Evolutionary conservation across 1,139 yeast species (phyloP), one percentile per base, ranked within the genome.

Genomic region (Protomyces inundatus): DNA sequence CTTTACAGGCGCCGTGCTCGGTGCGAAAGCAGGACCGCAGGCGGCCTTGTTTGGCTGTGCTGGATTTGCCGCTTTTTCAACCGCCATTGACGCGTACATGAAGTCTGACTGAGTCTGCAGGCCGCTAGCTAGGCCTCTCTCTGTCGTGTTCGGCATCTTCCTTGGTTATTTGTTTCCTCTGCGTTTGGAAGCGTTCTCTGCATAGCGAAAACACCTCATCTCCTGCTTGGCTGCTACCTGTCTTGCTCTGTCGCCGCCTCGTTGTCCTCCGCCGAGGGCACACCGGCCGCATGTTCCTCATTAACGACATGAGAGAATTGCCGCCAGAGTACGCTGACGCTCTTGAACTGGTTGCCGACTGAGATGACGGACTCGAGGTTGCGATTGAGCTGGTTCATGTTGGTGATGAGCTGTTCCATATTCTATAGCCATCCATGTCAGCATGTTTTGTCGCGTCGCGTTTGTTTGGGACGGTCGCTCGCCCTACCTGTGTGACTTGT

Each of bases 11-110:
- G 82, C 82, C 9, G 98, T 97, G 0, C 81, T 93, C 66, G 95
- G 98, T 2, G 82, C 88, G 69, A 89, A 88, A 73, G 85, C 93
- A 51, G 98, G 98, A 0, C 98, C 98, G 1, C 91, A 87, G 72
- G 96, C 96, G 37, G 96, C 97, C 0, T 71, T 84, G 40, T 75
- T 91, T 66, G 98, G 98, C 1, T 93, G 98, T 79, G 97, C 95
- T 39, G 98, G 98, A 12, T 93, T 93, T 79, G 98, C 98, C 14
- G 96, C 96, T 3, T 93, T 93, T 74, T 87, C 96, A 65, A 86
- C 95, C 7, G 98, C 98, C 34, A 60, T 66, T 46, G 67, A 66
- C 54, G 48, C 48, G 32, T 42, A 42, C 51, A 62, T 39, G 55
- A 58, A 14, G 51, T 55, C 50, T 10, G 48, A 42, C 9, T 42